Conservation (phyloP, 305 asterid genomes). For the Nicotiana rustica region DNA sequence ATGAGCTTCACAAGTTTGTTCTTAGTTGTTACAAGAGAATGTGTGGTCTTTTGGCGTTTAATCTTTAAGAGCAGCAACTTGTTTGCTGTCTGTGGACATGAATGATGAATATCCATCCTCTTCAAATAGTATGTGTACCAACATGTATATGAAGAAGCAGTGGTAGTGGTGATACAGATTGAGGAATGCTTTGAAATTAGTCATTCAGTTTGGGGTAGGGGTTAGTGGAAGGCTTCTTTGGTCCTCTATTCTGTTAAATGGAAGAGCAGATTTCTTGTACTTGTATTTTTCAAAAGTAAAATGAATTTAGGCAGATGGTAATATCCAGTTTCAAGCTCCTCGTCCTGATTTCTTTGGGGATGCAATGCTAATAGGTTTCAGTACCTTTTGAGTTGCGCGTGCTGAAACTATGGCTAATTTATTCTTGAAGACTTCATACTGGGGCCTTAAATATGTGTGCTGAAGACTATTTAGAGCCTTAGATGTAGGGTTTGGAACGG, state of each 20-base stretch:
- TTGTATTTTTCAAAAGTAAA: background rate
- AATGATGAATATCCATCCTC: background rate
- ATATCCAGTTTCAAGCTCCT: background rate
- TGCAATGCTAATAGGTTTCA: background rate
- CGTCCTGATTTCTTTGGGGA: background rate
- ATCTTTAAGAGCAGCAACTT: background rate
- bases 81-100: background rate
- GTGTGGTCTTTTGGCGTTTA: background rate
- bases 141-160: background rate
- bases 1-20: background rate
- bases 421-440: background rate
- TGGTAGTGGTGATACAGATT: background rate
- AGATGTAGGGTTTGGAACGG: background rate
- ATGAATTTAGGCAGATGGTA: background rate
- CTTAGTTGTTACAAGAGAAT: background rate
- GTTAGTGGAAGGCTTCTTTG: background rate
- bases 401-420: background rate
- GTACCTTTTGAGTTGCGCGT: background rate
- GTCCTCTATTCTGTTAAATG: background rate
- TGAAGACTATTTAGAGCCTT: too few relatives aligned
- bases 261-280: background rate
- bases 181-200: background rate
- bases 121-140: background rate
- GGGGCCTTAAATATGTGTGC: background rate
- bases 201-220: background rate